Evolutionary conservation across 305 asterid species (phyloP), one percentile per base, ranked within the genome.

Genomic region (Plantago lanceolata): DNA sequence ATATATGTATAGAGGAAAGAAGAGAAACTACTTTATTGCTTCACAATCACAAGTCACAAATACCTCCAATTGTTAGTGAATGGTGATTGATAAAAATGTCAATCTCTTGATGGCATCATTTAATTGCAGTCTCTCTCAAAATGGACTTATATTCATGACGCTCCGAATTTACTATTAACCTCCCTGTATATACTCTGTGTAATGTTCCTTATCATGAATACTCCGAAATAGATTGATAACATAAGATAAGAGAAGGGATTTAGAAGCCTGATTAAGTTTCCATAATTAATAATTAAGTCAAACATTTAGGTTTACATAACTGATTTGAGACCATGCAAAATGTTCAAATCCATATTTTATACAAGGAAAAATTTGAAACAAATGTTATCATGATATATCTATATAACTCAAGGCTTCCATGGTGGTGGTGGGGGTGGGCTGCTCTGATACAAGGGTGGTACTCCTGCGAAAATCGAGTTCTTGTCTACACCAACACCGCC

Each of bases 351-450:
- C 29, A 1, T 16, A 14, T 26, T 24, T 55, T 55, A 16, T 55
- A 35, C 59, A 24, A 35, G 29, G 15, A 15, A 28, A 55, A 26
- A 54, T 13, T 11, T 40, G 45, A 15, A 26, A 13, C n/a, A 54
- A 8, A 13, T 12, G 18, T 35, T 13, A 11, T 8, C 2, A 6
- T 58, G 28, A 21, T 57, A 35, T 21, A 19, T 52, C 14, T 3
- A 47, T 66, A 18, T 13, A 35, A 44, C 56, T 70, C 69, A 85
- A 50, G 97, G 95, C 81, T 26, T 80, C 95, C 94, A 88, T n/a
- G 95, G 93, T 29, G 90, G 78, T 8, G 96, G 89, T 11, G 97
- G 96, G 0, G 96, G 89, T 2, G 94, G 89, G 60, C 48, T 78
- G 45, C 26, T 12, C 4, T 91, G 80, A 50, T 82, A 85, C 47